Base-by-base conservation (phyloP, 352 stramenopile genomes). In the Albugo laibachii region DNA sequence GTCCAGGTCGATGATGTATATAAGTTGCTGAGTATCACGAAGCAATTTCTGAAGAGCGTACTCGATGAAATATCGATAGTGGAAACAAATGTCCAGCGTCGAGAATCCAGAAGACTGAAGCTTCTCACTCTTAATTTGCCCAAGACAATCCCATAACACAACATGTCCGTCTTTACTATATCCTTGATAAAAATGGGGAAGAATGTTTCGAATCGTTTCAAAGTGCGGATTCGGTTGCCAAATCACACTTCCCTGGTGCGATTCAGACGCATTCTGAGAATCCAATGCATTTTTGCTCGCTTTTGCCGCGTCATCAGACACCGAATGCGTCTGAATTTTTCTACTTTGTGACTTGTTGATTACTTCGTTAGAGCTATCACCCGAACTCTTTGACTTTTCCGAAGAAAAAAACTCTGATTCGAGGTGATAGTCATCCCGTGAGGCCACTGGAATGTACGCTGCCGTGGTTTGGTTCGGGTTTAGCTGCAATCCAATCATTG, bases 1-100 rank as follows among this genome's bases (percentile, higher is more conserved):
- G 31, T 87, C 71, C n/a, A 87, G 46, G 18, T 87, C 75, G 14
- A 87, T 58, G 21, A 87, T 58, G 42, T 87, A 87, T 18, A 87
- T 57, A 18, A 87, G 65, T 36, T 80, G 80, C 36, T 83, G 71
- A 2, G 55, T 61, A 34, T 63, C 57, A 34, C 74, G 74, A 13
- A 82, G 54, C 44, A 87, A 47, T 14, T 73, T 84, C 18, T 80
- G 67, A 31, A 84, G 54, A 6, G 69, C 75, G 37, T 83, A 87
- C 36, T 71, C 61, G 21, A 87, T 44, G 47, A 87, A 83, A 41
- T 83, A 87, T 24, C 69, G 63, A 54, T 87, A 87, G 45, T 87
- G 75, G 18, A 71, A 56, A 11, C 69, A 59, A 34, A 87, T 63
- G 42, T 87, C 75, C 2, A 66, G 48, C 11, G 69, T 82, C 44